Conservation (phyloP, 139 green algal genomes). For the Eudorina sp. region DNA sequence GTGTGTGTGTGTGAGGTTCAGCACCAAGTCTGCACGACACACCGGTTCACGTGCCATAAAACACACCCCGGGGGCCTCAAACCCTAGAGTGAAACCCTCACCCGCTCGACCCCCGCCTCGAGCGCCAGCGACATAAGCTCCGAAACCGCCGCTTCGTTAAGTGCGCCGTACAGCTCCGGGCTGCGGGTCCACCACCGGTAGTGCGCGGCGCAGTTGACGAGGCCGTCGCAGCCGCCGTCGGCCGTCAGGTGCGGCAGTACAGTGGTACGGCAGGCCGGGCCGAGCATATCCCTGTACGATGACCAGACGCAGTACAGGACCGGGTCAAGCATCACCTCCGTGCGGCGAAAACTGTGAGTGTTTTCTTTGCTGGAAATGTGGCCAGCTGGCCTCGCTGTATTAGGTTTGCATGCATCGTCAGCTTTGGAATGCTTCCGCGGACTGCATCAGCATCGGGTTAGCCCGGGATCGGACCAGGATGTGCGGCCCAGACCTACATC, state of each 20-base stretch:
- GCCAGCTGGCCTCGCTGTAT: too few relatives aligned
- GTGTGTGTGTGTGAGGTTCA: too few relatives aligned
- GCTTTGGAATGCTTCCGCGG: too few relatives aligned
- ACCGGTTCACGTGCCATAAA: not conserved
- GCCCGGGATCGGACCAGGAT: too few relatives aligned
- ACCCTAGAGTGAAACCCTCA: not conserved
- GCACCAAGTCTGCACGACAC: too few relatives aligned
- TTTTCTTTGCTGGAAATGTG: too few relatives aligned
- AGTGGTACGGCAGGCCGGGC: not conserved
- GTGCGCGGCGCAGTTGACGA: conserved; percentile 41
- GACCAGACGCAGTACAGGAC: too few relatives aligned
- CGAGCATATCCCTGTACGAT: not conserved
- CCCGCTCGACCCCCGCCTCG: not conserved
- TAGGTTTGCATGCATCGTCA: too few relatives aligned
- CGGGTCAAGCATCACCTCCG: not conserved
- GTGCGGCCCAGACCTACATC: too few relatives aligned
- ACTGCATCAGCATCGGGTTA: too few relatives aligned
- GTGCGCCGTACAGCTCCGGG: not conserved
- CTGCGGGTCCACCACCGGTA: conserved; percentile 23
- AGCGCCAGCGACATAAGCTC: not conserved
- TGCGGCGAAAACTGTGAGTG: too few relatives aligned
- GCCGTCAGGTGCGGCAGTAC: not conserved
- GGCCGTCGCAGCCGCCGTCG: conserved; percentile 1
- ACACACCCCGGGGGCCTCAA: not conserved
- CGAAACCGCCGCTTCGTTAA: not conserved